phyloP scores from a whole-genome alignment of 768 basidiomycete species.

The Coprinellus aureogranulatus region DNA sequence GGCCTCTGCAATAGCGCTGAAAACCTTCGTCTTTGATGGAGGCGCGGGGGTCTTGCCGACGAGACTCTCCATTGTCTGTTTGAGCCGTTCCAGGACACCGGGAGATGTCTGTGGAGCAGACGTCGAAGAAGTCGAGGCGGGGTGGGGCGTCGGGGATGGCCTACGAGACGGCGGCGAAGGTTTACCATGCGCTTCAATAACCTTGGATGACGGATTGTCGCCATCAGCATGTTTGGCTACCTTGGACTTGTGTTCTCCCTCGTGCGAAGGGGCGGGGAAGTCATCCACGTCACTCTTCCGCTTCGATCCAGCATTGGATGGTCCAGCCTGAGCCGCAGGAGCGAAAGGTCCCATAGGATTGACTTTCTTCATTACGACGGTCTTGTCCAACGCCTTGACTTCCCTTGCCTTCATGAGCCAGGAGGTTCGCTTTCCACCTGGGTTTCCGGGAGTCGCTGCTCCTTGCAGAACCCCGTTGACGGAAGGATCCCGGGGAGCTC shows the following conservation, averaged over 20 bases:
- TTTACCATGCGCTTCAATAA: neutral
- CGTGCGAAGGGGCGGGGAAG: slow-evolving; percentile 28
- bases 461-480: slow-evolving; percentile 28
- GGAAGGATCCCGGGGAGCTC: slow-evolving; percentile 45
- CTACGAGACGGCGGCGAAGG: neutral
- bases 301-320: slow-evolving; percentile 40
- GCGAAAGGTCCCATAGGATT: slow-evolving; percentile 8
- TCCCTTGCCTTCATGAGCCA: slow-evolving; percentile 80
- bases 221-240: slow-evolving; percentile 42
- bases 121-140: neutral
- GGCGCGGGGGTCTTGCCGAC: slow-evolving; percentile 58
- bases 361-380: slow-evolving; percentile 30
- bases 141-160: slow-evolving; percentile 9
- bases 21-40: slow-evolving; percentile 58
- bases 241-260: slow-evolving; percentile 45
- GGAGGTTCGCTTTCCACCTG: slow-evolving; percentile 66
- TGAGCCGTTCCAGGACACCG: slow-evolving; percentile 63
- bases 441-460: slow-evolving; percentile 39
- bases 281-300: slow-evolving; percentile 60
- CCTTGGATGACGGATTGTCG: slow-evolving; percentile 17
- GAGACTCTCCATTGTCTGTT: slow-evolving; percentile 64
- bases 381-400: slow-evolving; percentile 64
- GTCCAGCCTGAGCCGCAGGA: slow-evolving; percentile 8
- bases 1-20: slow-evolving; percentile 64
- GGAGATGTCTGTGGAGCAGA: neutral